Conservation (phyloP, 176 grass and related monocot genomes). For the Rhipidocladum racemiflorum region DNA sequence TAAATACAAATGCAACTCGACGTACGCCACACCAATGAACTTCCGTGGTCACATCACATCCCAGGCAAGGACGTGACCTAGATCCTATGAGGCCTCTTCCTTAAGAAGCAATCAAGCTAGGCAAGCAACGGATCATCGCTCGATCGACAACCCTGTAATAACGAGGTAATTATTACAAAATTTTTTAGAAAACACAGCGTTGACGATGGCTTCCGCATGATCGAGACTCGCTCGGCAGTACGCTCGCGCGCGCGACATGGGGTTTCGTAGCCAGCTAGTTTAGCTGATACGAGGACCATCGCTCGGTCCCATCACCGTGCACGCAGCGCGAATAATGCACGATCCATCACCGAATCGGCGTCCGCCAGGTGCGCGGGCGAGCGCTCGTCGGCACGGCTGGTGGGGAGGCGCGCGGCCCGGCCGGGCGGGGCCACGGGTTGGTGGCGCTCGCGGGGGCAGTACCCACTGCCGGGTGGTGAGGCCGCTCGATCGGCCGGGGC, state of each 20-base stretch:
- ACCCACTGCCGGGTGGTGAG: background rate
- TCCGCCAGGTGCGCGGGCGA: background rate
- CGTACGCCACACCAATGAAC: background rate
- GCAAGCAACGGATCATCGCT: background rate
- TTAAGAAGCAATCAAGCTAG: background rate
- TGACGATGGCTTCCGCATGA: slow-evolving; percentile 17
- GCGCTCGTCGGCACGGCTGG: slow-evolving; percentile 15
- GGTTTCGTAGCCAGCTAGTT: background rate
- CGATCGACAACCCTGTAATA: background rate
- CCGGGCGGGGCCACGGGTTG: slow-evolving; percentile 31
- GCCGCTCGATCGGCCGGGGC: background rate
- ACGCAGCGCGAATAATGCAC: background rate
- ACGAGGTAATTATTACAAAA: background rate
- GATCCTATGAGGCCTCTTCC: slow-evolving; percentile 3
- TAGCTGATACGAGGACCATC: background rate
- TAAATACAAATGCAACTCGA: slow-evolving; percentile 13
- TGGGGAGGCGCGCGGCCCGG: slow-evolving; percentile 4
- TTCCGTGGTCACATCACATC: background rate
- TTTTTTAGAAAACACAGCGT: slow-evolving; percentile 15
- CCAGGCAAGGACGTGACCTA: background rate
- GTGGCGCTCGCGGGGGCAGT: background rate
- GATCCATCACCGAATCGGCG: background rate
- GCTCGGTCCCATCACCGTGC: background rate
- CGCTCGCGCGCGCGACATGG: background rate
- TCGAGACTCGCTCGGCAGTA: background rate